phyloP scores from a whole-genome alignment of 768 basidiomycete genomes.

The Coprinopsis cinerea region DNA sequence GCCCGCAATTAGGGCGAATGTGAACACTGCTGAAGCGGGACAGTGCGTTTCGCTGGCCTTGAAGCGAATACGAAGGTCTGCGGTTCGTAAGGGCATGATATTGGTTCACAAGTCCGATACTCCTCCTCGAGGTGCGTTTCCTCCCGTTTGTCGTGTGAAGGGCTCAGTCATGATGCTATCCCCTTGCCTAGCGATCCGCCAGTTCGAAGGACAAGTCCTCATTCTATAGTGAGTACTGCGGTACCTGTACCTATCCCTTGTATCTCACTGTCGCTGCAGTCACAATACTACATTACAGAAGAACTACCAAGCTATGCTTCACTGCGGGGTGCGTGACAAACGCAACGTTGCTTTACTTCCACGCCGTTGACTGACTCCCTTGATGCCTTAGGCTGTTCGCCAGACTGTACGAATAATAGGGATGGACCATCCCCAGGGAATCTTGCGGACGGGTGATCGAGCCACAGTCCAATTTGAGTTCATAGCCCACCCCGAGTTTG shows the following conservation, averaged over 20 bases:
- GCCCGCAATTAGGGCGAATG: conserved; percentile 66
- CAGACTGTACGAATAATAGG: conserved; percentile 89
- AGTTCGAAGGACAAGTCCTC: conserved; percentile 91
- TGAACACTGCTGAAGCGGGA: conserved; percentile 85
- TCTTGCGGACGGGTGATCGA: conserved; percentile 91
- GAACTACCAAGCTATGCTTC: conserved; percentile 94
- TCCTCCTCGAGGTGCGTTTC: conserved; percentile 61
- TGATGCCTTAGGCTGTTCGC: conserved; percentile 60
- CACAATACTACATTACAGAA: conserved; percentile 91
- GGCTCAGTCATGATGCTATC: too few species aligned
- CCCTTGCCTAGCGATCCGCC: conserved; percentile 51
- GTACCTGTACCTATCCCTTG: conserved; percentile 3
- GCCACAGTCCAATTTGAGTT: conserved; percentile 95
- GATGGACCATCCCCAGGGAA: conserved; percentile 85
- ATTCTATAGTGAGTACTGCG: conserved; percentile 73
- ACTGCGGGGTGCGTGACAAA: conserved; percentile 69
- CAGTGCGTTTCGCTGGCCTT: conserved; percentile 93
- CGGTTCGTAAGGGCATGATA: conserved; percentile 93
- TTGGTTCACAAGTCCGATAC: conserved; percentile 74
- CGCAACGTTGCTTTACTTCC: too few species aligned
- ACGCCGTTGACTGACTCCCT: conserved; percentile 4
- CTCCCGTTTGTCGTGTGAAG: too few species aligned
- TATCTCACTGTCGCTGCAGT: conserved; percentile 28
- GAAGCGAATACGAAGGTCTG: conserved; percentile 77
- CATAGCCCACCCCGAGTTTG: conserved; percentile 84